These are phyloP conservation scores for Talaromyces sp. DNA, from an alignment of 2,329 filamentous ascomycete genomes.

Conservation along the genomic window DNA sequence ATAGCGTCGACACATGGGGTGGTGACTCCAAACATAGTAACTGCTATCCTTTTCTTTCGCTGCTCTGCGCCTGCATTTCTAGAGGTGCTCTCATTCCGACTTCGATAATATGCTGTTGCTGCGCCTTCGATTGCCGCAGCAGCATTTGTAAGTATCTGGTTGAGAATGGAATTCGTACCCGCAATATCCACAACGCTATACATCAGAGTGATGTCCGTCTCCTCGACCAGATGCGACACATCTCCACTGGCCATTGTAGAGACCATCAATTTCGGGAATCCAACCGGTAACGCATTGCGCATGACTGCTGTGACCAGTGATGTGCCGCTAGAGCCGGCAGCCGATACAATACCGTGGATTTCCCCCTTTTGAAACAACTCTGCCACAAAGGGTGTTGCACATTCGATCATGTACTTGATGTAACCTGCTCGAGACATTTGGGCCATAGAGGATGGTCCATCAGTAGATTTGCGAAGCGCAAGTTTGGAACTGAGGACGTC, in stretches of 20 bases:
- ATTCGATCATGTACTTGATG: constrained; percentile 53
- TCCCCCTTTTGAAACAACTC: constrained; percentile 34
- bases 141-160: constrained; percentile 59
- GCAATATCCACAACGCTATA: constrained; percentile 69
- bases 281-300: constrained; percentile 59
- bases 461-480: constrained; percentile 28
- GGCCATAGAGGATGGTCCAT: constrained; percentile 28
- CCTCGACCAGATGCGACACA: constrained; percentile 61
- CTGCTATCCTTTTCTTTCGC: constrained; percentile 52
- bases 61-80: constrained; percentile 13
- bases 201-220: constrained; percentile 67
- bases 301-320: constrained; percentile 60
- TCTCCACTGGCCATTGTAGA: constrained; percentile 68
- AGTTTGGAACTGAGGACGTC: constrained; percentile 46
- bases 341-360: constrained; percentile 57
- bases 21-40: constrained; percentile 74
- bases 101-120: constrained; percentile 40
- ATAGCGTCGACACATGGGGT: constrained; percentile 61
- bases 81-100: constrained; percentile 23
- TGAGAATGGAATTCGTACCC: constrained; percentile 60
- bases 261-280: constrained; percentile 67
- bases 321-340: constrained; percentile 63
- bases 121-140: constrained; percentile 60
- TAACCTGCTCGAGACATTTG: constrained; percentile 52
- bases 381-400: constrained; percentile 44